Percentiles rank a stretch among this genome's conserved stretches.
Conservation (phyloP, 768 basidiomycete species). For the Boletus insuetus region DNA sequence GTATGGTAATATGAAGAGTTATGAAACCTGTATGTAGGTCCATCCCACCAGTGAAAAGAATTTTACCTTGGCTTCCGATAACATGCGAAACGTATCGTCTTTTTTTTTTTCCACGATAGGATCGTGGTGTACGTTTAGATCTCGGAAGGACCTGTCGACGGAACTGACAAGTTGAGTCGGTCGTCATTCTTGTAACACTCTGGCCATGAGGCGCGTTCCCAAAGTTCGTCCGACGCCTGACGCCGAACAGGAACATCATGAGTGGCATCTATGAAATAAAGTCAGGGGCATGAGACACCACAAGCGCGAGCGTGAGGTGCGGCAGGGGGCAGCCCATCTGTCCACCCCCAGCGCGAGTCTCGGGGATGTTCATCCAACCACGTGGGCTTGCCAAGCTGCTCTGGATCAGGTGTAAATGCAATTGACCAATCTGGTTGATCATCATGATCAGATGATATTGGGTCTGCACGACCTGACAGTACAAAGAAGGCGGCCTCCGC, state of each 20-base stretch:
- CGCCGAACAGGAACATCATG: not conserved
- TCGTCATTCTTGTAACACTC: slow-evolving; percentile 2
- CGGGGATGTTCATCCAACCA: slow-evolving; percentile 9
- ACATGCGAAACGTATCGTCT: not conserved
- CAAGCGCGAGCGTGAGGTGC: not conserved
- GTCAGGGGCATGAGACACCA: slow-evolving; percentile 1
- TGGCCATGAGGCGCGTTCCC: slow-evolving; percentile 10
- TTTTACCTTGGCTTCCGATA: not conserved
- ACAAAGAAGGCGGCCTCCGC: slow-evolving; percentile 26
- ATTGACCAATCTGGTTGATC: not conserved
- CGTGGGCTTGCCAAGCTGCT: slow-evolving; percentile 14
- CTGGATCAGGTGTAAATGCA: slow-evolving; percentile 7
- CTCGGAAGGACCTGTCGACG: slow-evolving; percentile 4
- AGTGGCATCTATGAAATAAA: not conserved
- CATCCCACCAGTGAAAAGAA: slow-evolving; percentile 1
- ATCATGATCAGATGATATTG: slow-evolving; percentile 2
- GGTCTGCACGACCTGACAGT: slow-evolving; percentile 12
- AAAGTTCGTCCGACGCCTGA: not conserved
- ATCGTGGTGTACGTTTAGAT: slow-evolving; percentile 5
- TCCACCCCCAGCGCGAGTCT: not conserved
- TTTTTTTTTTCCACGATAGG: slow-evolving; percentile 8
- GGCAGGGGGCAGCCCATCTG: not conserved
- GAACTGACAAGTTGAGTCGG: slow-evolving; percentile 5
- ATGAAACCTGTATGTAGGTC: not conserved
- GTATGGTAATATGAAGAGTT: not conserved